A percentile compares a stretch with the other conserved stretches of the same genome.
These are phyloP conservation scores for Dendrothele bispora DNA, from an alignment of 768 basidiomycete species.

Conservation along the genomic window DNA sequence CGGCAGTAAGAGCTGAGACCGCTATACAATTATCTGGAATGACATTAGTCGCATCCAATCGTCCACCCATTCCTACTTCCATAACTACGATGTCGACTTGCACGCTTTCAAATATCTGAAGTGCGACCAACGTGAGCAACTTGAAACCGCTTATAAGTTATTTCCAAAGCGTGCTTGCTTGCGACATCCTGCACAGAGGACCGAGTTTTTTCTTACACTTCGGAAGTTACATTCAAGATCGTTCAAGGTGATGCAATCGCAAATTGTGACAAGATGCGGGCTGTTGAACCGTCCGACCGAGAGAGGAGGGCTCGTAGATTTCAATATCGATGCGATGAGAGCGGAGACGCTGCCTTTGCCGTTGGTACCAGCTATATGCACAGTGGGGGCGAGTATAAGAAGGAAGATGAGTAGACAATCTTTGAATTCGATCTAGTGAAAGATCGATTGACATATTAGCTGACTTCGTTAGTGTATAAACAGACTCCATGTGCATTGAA, in stretches of 20 bases:
- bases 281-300: slow-evolving; percentile 86
- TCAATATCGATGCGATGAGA: slow-evolving; percentile 75
- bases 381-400: slow-evolving; percentile 74
- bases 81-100: slow-evolving; percentile 81
- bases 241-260: slow-evolving; percentile 77
- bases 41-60: slow-evolving; percentile 90
- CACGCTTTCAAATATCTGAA: slow-evolving; percentile 68
- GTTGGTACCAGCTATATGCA: slow-evolving; percentile 94
- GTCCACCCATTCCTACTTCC: slow-evolving; percentile 96
- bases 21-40: slow-evolving; percentile 69
- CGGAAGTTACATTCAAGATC: slow-evolving; percentile 47
- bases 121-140: slow-evolving; percentile 78
- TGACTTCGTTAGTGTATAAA: too few relatives aligned
- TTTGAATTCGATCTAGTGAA: slow-evolving; percentile 56
- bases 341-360: slow-evolving; percentile 95
- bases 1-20: slow-evolving; percentile 79
- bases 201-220: slow-evolving; percentile 48
- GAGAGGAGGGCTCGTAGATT: slow-evolving; percentile 50
- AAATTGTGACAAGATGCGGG: slow-evolving; percentile 80
- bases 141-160: slow-evolving; percentile 87
- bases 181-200: slow-evolving; percentile 50
- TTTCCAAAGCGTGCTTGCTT: slow-evolving; percentile 38
- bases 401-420: slow-evolving; percentile 54
- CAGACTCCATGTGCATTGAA: too few relatives aligned
- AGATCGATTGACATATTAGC: slow-evolving; percentile 79